Base-by-base conservation (phyloP, 129 eudicot species). In the Arctium minus region DNA sequence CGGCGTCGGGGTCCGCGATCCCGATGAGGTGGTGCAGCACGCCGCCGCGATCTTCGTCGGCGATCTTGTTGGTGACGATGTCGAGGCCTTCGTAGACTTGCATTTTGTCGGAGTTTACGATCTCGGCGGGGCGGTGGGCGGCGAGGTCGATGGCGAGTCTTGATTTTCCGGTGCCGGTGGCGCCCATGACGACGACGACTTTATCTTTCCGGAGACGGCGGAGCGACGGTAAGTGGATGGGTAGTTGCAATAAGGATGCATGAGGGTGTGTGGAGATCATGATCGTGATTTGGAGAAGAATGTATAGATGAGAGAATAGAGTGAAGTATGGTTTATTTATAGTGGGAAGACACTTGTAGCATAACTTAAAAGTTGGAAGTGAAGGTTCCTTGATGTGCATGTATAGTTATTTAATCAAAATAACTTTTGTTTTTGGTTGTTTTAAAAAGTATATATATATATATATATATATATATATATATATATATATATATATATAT, bases 161-260 rank as follows among this genome's bases (percentile, higher is more conserved):
- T 18, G 98, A 91, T 78, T 95, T 95, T 1, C 97, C 98, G 46
- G 97, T 85, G 48, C 98, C 98, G 36, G 98, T 95, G 53, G 92
- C 97, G 0, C 98, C 98, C 93, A 95, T 79, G 3, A 95, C 89
- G n/a, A 96, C 91, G 6, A 95, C 92, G 12, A 95, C 98, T 50
- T 95, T 92, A 5, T 91, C 92, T 73, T 88, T 89, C 8, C 80
- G 84, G 17, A 81, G 84, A 31, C 82, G 79, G 18, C 74, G 85
- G 68, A 83, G 84, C 10, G 78, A 46, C 3, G 84, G 81, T 53
- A 83, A 35, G 78, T 80, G 78, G 35, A 80, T 76, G 71, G 92
- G 92, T 33, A 88, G 76, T 77, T 77, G 87, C 3, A 81, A 65
- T 13, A 85, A 38, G 8, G 95, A 87, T 42, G 83, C 53, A 37